Base-by-base conservation (phyloP, 2,329 filamentous ascomycete species). In the Elsinoe ampelina region DNA sequence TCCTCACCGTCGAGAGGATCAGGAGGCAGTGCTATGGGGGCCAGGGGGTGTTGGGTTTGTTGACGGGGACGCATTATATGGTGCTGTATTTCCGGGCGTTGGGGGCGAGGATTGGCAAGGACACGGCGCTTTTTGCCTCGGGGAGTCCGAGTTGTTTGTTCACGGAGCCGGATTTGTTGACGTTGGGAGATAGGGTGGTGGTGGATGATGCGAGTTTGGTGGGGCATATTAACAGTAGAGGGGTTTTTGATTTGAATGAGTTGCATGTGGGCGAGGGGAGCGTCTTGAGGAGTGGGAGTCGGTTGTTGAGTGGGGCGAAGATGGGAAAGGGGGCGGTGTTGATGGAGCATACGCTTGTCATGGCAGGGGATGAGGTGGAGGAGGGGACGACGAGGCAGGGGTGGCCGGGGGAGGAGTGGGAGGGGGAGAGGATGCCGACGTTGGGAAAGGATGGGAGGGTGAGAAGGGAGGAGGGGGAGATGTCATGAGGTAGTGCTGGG, bases 131-230 rank as follows among this genome's bases (percentile, higher is more conserved):
- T 5, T 81, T 80, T 55, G 76, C 77, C 1, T 79, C 77, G 38
- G 80, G 80, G 0, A 63, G 68, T 4, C 78, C 79, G 1, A 76
- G 71, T 35, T 68, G 81, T 13, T 73, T 78, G 64, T 79, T 82
- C 61, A 82, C 80, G 0, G 79, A 82, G 67, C 79, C 79, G 0
- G 80, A 82, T 57, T 70, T 82, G 5, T 68, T 82, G 12, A 76
- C 70, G 0, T 66, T 81, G 1, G 79, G 79, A 1, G 74, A 80
- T 60, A 67, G 79, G 1, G 79, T 81, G 0, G 68, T 69, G 1
- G 74, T 81, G 0, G 80, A 82, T 57, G 78, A 82, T 61, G 77
- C 78, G 1, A 79, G 76, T 62, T 67, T 82, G 5, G 78, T 82
- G 5, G 76, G 71, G 5, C 80, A 82, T 62, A 75, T 82, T 64